Conservation (phyloP, 2,329 filamentous ascomycete genomes). For the Colletotrichum orbiculare region DNA sequence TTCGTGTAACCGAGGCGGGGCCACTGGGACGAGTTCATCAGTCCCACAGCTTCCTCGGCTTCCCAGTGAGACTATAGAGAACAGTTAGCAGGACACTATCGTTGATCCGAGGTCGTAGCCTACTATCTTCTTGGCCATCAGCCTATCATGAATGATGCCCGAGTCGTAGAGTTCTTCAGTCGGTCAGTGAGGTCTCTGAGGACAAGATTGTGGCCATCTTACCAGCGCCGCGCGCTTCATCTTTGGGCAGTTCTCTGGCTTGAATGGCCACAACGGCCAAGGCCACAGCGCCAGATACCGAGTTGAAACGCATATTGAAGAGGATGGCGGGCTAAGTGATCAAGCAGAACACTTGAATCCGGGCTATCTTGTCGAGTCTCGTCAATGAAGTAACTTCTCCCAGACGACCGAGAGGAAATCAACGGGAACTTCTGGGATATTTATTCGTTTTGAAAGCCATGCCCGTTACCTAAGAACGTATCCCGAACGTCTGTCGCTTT, state of each 20-base stretch:
- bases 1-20: slow-evolving; percentile 40
- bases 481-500: background rate
- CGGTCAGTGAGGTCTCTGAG: background rate
- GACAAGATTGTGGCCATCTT: rapidly evolving
- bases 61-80: slow-evolving; percentile 31
- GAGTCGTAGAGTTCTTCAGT: slow-evolving; percentile 39
- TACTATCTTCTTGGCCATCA: slow-evolving; percentile 40
- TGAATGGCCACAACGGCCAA: slow-evolving; percentile 31
- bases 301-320: slow-evolving; percentile 37
- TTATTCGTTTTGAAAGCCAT: background rate
- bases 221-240: slow-evolving; percentile 38
- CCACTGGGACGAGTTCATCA: slow-evolving; percentile 40
- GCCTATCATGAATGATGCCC: slow-evolving; percentile 38
- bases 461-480: background rate
- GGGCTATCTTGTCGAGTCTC: background rate
- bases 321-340: background rate
- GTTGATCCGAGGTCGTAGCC: too few species aligned
- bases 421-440: slow-evolving; percentile 1
- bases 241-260: slow-evolving; percentile 38
- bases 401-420: too few species aligned
- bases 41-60: slow-evolving; percentile 37
- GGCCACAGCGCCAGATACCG: slow-evolving; percentile 29
- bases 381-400: background rate
- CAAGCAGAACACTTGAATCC: background rate
- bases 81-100: background rate